Evolutionary conservation across 352 stramenopile genomes (phyloP), one percentile per base, ranked within the genome.

Genomic region (Elongisporangium senticosum): DNA sequence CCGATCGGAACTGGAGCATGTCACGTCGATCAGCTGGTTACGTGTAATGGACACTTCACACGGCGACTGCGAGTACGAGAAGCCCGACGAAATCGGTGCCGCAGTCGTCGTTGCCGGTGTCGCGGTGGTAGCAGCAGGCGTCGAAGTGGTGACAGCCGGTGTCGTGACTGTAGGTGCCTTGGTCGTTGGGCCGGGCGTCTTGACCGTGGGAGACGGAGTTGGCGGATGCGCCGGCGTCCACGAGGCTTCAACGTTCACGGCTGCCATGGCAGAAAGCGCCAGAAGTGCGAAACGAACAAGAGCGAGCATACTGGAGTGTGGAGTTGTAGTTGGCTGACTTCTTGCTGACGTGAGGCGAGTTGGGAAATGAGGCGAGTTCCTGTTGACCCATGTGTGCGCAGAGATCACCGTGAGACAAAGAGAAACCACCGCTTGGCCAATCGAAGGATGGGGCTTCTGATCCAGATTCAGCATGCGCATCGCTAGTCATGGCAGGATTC

Each of bases 1-100:
- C 39, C 59, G 62, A 43, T 75, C 61, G 13, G 50, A 64, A 1
- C 17, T 43, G 15, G 43, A 26, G 28, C 62, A 68, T n/a, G 15
- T 33, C 47, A 64, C 13, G 53, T 43, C 53, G 17, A 64, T 43
- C 33, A 60, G 33, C 26, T 64, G 59, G 19, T 24, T 59, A 40
- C 59, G 55, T 8, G 52, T 55, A 15, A 62, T 52, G 13, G 33
- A 43, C 33, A 43, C 33, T 2, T 43, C 33, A 17, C 33, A 43
- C 13, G 33, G 33, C 33, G 33, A 43, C 33, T 43, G 33, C 33
- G 33, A 43, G 33, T 37, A 37, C 26, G 26, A 37, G 8, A 37
- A 37, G 26, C 26, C 26, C 3, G 26, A 37, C 26, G 26, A 37
- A 37, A 6, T 37, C 26, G 26, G 26, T 37, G 26, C 8, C 26